Evolutionary conservation across 1,284 basidiomycete genomes (phyloP), one percentile per base, ranked within the genome.

Genomic region (Ceratobasidium sp.): DNA sequence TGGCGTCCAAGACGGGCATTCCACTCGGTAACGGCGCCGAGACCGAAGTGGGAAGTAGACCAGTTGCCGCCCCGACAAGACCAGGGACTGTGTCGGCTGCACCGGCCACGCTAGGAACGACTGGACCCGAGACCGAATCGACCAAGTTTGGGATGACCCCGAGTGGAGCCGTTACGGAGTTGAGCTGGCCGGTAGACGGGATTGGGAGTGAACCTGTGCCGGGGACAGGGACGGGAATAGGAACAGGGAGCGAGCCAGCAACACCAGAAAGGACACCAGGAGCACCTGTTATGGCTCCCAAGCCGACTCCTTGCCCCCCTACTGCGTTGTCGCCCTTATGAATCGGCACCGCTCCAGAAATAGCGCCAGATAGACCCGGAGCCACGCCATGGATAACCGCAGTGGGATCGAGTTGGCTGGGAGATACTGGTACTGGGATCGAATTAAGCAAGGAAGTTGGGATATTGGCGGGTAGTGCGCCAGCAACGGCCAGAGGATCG

Each of bases 161-260:
- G n/a, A 55, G 3, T 9, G 53, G 53, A 9, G 53, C 53, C 3
- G 20, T n/a, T n/a, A n/a, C n/a, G n/a, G n/a, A n/a, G n/a, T n/a
- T n/a, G n/a, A n/a, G n/a, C n/a, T n/a, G n/a, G n/a, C n/a, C 61
- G 33, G 61, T n/a, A 63, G 23, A 33, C 12, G 60, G 60, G 40
- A 61, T 18, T 39, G 28, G 60, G 39, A 61, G 39, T 6, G 33
- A 6, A 61, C 33, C 33, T 6, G 56, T 33, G 20, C 18, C n/a
- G n/a, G n/a, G n/a, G n/a, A n/a, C n/a, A n/a, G n/a, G n/a, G n/a
- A n/a, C 60, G 40, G 60, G 5, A 55, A 68, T 0, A 13, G 66
- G 26, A 55, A 40, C 44, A 39, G 66, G 46, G 5, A 53, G 26
- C 20, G 46, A 9, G 15, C 44, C n/a, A n/a, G n/a, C 64, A 49